Evolutionary conservation across 2,329 filamentous ascomycete species (phyloP), one percentile per base, ranked within the genome.

Genomic region (Pseudogymnoascus sp.): DNA sequence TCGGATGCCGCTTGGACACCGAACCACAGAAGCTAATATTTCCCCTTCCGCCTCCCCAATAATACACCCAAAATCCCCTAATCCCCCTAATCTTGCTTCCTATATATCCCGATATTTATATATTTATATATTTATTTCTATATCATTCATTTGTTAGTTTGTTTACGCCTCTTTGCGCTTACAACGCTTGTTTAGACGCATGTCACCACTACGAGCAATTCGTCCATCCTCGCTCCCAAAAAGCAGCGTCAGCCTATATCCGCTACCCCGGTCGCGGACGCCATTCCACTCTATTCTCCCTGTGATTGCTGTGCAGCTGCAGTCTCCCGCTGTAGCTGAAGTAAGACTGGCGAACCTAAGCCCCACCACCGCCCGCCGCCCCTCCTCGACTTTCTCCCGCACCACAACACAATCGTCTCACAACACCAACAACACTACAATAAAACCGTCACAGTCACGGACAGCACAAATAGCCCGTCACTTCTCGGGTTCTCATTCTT

Each of bases 391-490:
- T 65, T 65, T 59, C 63, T 63, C 44, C 62, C 67, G 62, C 44
- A 66, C 64, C 64, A 44, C 50, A 28, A 64, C 23, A 63, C 42
- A 50, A 23, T 44, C 62, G 50, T 42, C 60, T 60, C 59, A 42
- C 63, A 63, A 64, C 61, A 66, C 68, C 60, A 64, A 42, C 63
- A 63, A 64, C 61, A 66, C 68, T 57, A 64, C 59, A 50, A 31
- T 53, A 11, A 53, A 53, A 31, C 47, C 47, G 47, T 65, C 68
- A 57, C 68, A 69, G 60, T 65, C 67, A 62, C 33, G 57, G 61
- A 75, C 75, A 68, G 73, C 76, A 70, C 76, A 78, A 67, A 72
- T 82, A 69, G 74, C 78, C 67, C 75, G 78, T 70, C 80, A 82
- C 69, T 73, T 82, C 70, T 77, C 78, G 67, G 76, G 77, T 57